Base-by-base conservation (phyloP, 116 monocot genomes). In the Iris pallida region DNA sequence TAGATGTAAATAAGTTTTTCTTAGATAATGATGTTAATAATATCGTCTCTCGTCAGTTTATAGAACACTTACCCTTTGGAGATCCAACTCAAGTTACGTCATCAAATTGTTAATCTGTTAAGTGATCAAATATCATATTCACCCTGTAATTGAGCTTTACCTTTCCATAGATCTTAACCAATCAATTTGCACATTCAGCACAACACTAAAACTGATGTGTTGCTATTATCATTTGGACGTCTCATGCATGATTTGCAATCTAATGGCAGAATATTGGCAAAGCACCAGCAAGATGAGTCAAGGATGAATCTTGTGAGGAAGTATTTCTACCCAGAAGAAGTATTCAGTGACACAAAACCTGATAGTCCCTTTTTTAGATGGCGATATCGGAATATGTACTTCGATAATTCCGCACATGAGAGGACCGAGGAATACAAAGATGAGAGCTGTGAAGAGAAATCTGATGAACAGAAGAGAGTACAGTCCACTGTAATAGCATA, bases 301-400 rank as follows among this genome's bases (percentile, higher is more conserved):
- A 46, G 59, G 58, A 30, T 68, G 61, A 42, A 56, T 62, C 71
- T 82, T 55, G 44, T 87, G 9, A 71, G 77, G 19, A 84, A 74
- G 41, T 66, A 86, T 60, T 79, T 86, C 18, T 87, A 79, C 40
- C 77, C 84, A 18, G 90, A 90, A 66, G 79, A 77, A 59, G 84
- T 90, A 61, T 87, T 77, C 42, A 63, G 45, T 14, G 90, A 90
- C 61, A 47, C 63, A 45, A 74, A 82, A 77, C 80, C 69, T 52
- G 90, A 90, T 60, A 74, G 63, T 11, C 71, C 84, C 42, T 66
- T 77, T 40, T 58, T 68, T 57, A 74, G 81, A 57, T 90, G 90
- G 90, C 71, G 79, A 18, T 45, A 57, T 5, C 75, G 90, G 5
- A 81, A 78, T 68, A 53, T 54, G 11, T 86, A 79, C 7, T 42